A percentile compares a stretch with the other conserved stretches of the same genome.
phyloP scores from a whole-genome alignment of 2,329 filamentous ascomycete genomes.

The Cercospora sp. region DNA sequence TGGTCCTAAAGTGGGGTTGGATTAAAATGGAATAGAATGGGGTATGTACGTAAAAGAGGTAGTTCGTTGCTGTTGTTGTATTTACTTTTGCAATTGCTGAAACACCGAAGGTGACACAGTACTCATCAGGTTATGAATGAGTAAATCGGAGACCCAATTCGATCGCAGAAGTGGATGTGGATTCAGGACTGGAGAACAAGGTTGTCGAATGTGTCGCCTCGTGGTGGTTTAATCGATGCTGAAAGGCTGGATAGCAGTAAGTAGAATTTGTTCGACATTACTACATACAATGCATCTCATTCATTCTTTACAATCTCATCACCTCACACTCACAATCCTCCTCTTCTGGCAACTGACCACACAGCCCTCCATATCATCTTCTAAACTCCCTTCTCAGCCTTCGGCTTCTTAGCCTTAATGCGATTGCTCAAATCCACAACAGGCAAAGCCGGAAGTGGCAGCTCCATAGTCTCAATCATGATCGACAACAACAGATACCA shows the following conservation, averaged over 20 bases:
- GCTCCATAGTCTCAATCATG: slow-evolving; percentile 17
- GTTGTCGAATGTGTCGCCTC: not conserved
- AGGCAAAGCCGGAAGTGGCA: slow-evolving; percentile 24
- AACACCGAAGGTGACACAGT: too few relatives aligned
- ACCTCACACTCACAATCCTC: not conserved
- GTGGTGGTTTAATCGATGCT: not conserved
- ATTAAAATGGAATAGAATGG: too few relatives aligned
- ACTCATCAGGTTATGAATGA: too few relatives aligned
- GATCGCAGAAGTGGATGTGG: not conserved
- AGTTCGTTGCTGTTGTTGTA: too few relatives aligned
- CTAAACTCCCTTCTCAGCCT: not conserved
- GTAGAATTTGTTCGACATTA: not conserved
- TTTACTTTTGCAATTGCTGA: too few relatives aligned
- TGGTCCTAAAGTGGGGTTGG: too few relatives aligned
- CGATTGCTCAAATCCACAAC: slow-evolving; percentile 24
- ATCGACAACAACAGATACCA: not conserved
- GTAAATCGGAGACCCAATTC: too few relatives aligned
- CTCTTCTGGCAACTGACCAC: too few relatives aligned
- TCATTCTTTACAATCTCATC: not conserved
- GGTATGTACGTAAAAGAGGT: too few relatives aligned
- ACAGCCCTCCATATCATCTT: not conserved
- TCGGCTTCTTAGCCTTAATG: slow-evolving; percentile 22
- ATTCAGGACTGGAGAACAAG: fast-evolving
- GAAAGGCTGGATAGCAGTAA: not conserved
- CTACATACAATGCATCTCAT: not conserved